These are phyloP conservation scores for Fomitopsis serialis DNA, from an alignment of 768 basidiomycete species.

Conservation along the genomic window DNA sequence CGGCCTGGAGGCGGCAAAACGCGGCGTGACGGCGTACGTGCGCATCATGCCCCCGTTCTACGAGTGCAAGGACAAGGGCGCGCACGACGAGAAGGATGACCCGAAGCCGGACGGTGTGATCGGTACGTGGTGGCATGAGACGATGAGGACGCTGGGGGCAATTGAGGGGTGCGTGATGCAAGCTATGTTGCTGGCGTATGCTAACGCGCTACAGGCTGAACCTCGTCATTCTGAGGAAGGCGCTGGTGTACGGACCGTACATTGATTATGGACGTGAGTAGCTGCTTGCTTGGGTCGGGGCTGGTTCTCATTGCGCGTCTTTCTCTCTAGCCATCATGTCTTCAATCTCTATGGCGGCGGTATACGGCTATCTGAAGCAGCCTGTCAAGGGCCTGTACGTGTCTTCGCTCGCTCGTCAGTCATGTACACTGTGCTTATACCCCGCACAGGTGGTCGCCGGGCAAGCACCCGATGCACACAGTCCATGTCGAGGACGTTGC, in stretches of 20 bases:
- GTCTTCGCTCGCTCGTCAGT: constrained; percentile 1
- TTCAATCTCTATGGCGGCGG: constrained; percentile 67
- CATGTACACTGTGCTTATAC: constrained; percentile 11
- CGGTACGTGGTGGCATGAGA: constrained; percentile 90
- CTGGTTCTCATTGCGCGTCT: constrained; percentile 8
- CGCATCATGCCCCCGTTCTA: constrained; percentile 78
- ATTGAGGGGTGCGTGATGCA: constrained; percentile 56
- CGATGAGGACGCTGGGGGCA: constrained; percentile 65
- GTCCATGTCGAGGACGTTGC: constrained; percentile 77
- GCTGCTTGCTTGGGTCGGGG: background rate
- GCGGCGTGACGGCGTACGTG: constrained; percentile 73
- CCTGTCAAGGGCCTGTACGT: constrained; percentile 82
- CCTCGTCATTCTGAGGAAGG: constrained; percentile 71
- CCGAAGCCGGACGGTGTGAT: constrained; percentile 63
- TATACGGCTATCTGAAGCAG: constrained; percentile 78
- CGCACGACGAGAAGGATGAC: constrained; percentile 68
- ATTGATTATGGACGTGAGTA: constrained; percentile 63
- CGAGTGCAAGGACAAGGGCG: constrained; percentile 61
- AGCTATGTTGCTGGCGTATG: background rate
- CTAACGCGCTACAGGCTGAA: constrained; percentile 49
- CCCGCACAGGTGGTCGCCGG: constrained; percentile 72
- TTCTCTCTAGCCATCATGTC: constrained; percentile 46
- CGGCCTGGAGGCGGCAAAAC: constrained; percentile 74
- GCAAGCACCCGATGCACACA: constrained; percentile 69
- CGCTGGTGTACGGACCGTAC: constrained; percentile 79